Percentiles rank a stretch among this genome's conserved stretches.
Conservation (phyloP, 768 basidiomycete genomes). For the Mycena vulgaris region DNA sequence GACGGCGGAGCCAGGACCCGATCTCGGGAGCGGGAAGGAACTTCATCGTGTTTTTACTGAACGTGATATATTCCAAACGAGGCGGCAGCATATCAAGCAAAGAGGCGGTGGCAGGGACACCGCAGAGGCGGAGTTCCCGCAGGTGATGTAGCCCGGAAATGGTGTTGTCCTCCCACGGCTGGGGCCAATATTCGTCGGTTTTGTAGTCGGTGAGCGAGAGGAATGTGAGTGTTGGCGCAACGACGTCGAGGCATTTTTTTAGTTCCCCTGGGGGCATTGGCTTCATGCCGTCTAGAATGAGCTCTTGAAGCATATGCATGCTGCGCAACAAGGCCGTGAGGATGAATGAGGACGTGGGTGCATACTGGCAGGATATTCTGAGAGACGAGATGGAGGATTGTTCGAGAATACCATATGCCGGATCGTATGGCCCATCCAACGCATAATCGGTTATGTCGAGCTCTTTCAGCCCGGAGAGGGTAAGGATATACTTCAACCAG, state of each 20-base stretch:
- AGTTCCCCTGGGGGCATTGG: background rate
- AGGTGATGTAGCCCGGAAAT: background rate
- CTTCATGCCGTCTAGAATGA: constrained; percentile 16
- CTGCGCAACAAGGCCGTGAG: constrained; percentile 9
- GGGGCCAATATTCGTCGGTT: background rate
- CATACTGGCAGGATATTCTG: background rate
- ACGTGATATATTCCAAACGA: background rate
- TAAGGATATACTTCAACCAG: constrained; percentile 16
- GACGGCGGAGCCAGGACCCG: background rate
- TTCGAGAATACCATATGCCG: background rate
- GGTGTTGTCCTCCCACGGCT: constrained; percentile 17
- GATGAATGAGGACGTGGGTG: background rate
- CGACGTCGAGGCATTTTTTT: constrained; percentile 13
- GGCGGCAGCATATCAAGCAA: constrained; percentile 16
- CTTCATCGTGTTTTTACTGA: background rate
- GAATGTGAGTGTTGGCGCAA: constrained; percentile 5
- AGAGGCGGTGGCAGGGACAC: background rate
- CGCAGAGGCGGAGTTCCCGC: constrained; percentile 8
- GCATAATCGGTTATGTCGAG: background rate
- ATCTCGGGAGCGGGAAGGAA: background rate
- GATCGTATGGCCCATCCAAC: background rate
- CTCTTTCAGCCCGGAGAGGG: constrained; percentile 18
- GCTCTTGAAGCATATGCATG: constrained; percentile 16
- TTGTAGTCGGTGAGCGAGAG: constrained; percentile 12
- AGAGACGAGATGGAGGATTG: background rate